These are phyloP conservation scores for Helotiales sp. DNA, from an alignment of 2,329 filamentous ascomycete genomes.

Conservation along the genomic window DNA sequence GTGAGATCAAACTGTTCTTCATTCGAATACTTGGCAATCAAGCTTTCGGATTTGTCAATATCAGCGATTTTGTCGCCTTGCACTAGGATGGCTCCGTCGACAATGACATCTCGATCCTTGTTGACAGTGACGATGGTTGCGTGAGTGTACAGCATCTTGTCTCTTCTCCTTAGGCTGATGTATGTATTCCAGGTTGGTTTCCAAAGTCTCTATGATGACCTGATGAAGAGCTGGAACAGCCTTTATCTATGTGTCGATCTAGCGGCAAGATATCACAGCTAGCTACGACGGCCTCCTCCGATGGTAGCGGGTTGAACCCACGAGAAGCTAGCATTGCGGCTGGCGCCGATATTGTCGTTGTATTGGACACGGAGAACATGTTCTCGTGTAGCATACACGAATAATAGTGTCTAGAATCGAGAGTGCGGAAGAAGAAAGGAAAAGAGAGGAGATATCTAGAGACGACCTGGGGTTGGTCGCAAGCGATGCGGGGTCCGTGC, in stretches of 20 bases:
- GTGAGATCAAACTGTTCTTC: constrained; percentile 38
- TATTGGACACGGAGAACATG: no score
- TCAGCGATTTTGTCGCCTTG: constrained; percentile 41
- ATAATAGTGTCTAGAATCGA: neutral
- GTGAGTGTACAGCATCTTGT: constrained; percentile 44
- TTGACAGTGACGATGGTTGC: constrained; percentile 54
- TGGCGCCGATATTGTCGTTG: neutral
- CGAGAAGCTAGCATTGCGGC: neutral
- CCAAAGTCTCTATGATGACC: neutral
- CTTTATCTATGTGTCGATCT: constrained; percentile 1
- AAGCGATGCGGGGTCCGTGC: neutral
- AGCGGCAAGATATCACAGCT: constrained; percentile 1
- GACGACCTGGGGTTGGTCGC: neutral
- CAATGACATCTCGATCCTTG: constrained; percentile 43
- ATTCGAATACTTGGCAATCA: constrained; percentile 29
- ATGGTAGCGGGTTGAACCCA: neutral
- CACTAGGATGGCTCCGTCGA: constrained; percentile 48
- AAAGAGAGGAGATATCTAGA: neutral
- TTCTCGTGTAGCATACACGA: neutral
- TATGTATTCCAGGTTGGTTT: neutral
- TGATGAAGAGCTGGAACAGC: neutral
- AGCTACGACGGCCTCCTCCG: neutral
- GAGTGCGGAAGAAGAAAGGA: neutral
- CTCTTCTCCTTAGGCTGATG: neutral
- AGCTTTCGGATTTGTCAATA: constrained; percentile 41